These are phyloP conservation scores for Mucor saturninus DNA, from an alignment of 371 early-diverging fungal species.

Conservation along the genomic window DNA sequence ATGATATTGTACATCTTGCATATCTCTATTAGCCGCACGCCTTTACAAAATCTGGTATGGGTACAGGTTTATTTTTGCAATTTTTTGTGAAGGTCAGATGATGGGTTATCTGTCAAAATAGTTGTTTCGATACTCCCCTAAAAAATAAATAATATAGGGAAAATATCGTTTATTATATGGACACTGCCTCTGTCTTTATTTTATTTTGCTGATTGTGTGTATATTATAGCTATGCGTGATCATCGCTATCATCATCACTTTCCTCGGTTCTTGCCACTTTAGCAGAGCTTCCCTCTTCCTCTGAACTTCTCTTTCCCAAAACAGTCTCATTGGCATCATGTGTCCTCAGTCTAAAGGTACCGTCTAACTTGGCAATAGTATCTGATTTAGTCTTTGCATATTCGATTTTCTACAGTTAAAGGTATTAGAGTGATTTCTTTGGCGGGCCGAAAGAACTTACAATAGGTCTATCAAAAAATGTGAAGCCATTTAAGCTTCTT, in stretches of 20 bases:
- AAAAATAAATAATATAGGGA: not conserved
- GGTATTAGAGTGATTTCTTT: not conserved
- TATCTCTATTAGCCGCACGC: too few relatives aligned
- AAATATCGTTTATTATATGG: not conserved
- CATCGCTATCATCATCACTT: conserved; percentile 36
- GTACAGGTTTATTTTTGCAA: too few relatives aligned
- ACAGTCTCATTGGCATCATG: conserved; percentile 14
- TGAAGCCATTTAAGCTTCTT: conserved; percentile 77
- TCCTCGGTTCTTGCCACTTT: conserved; percentile 35
- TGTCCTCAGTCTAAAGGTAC: conserved; percentile 54
- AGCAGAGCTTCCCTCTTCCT: conserved; percentile 25
- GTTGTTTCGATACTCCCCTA: too few relatives aligned
- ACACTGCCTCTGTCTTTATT: not conserved
- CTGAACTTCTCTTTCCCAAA: conserved; percentile 32
- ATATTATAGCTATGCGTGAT: conserved; percentile 26
- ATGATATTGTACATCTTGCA: too few relatives aligned
- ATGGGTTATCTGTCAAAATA: too few relatives aligned
- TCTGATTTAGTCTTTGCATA: conserved; percentile 81
- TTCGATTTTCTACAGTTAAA: conserved; percentile 64
- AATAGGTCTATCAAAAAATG: conserved; percentile 75
- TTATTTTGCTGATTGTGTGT: not conserved
- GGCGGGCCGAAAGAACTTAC: conserved; percentile 47
- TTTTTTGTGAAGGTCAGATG: too few relatives aligned
- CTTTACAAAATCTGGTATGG: too few relatives aligned
- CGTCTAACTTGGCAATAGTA: conserved; percentile 75